Conservation (phyloP, 2,329 filamentous ascomycete species). For the Sporothrix pseudoabietina region DNA sequence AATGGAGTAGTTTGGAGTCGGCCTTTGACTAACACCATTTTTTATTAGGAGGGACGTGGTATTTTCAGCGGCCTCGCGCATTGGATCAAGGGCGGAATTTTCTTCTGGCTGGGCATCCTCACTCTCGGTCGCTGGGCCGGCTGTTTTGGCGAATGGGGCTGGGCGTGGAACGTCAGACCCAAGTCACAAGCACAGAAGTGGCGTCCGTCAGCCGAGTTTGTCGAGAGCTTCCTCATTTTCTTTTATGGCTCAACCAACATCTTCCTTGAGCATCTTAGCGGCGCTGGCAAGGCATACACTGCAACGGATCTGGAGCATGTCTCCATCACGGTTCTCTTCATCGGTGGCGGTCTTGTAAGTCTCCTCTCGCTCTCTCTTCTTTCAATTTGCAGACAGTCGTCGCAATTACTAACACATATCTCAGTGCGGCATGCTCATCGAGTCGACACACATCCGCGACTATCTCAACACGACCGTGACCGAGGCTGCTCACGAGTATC, state of each 20-base stretch:
- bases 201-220: constrained; percentile 82
- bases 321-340: constrained; percentile 90
- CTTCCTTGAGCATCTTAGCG: constrained; percentile 84
- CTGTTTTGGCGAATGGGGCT: constrained; percentile 85
- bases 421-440: constrained; percentile 79
- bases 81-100: constrained; percentile 91
- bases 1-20: not conserved
- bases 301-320: constrained; percentile 86
- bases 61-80: constrained; percentile 88
- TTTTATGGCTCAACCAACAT: constrained; percentile 87
- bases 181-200: constrained; percentile 58
- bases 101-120: constrained; percentile 88
- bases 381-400: constrained; percentile 24
- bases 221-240: constrained; percentile 87
- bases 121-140: constrained; percentile 89
- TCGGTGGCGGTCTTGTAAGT: constrained; percentile 83
- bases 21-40: constrained; percentile 15
- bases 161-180: constrained; percentile 92
- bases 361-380: not conserved
- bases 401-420: constrained; percentile 14
- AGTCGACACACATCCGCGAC: constrained; percentile 69
- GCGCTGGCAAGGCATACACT: constrained; percentile 69
- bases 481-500: constrained; percentile 41
- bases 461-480: constrained; percentile 61
- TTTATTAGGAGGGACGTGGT: constrained; percentile 60